Conservation (phyloP, 441 rosid genomes). For the Gossypium lobatum region DNA sequence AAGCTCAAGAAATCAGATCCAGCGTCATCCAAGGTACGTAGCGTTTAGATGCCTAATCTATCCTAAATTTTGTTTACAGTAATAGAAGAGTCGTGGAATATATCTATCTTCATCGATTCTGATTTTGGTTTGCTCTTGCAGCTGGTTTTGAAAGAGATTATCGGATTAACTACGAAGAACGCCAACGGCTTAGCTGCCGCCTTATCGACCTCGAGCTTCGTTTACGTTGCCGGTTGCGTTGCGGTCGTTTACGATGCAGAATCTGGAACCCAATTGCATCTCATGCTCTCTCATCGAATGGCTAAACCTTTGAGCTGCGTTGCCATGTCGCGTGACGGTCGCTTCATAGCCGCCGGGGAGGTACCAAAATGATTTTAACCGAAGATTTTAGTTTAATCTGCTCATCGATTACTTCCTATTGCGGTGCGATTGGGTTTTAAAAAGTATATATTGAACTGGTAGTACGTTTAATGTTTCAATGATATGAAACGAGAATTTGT, state of each 20-base stretch:
- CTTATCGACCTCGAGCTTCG: constrained; percentile 36
- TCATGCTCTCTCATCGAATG: constrained; percentile 53
- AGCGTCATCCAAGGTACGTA: constrained; percentile 40
- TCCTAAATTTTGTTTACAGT: neutral
- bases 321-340: constrained; percentile 56
- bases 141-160: constrained; percentile 58
- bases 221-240: constrained; percentile 75
- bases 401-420: neutral
- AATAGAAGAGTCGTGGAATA: neutral
- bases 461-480: neutral
- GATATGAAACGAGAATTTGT: neutral
- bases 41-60: neutral
- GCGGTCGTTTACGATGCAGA: constrained; percentile 58
- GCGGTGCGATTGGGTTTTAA: neutral
- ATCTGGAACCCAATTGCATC: constrained; percentile 54
- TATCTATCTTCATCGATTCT: neutral
- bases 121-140: constrained; percentile 15
- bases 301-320: constrained; percentile 71
- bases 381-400: neutral
- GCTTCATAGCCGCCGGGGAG: constrained; percentile 78
- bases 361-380: constrained; percentile 22
- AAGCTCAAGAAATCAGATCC: constrained; percentile 42
- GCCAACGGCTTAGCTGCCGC: constrained; percentile 63
- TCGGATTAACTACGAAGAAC: constrained; percentile 62
- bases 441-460: neutral